Evolutionary conservation across 2,329 filamentous ascomycete genomes (phyloP), one percentile per base, ranked within the genome.

Genomic region (Xylariomycetidae sp.): DNA sequence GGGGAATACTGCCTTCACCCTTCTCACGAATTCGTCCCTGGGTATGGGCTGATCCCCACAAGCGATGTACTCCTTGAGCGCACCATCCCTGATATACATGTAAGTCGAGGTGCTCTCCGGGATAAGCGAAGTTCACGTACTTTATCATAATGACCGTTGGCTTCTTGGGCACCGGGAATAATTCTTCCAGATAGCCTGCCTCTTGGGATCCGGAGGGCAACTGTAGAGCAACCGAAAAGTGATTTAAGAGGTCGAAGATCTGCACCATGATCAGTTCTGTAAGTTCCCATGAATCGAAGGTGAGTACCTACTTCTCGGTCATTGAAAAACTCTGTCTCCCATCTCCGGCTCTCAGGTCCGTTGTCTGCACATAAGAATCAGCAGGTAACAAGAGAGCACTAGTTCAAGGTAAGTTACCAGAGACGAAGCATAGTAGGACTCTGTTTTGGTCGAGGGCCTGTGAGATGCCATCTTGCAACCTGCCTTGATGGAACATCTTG

Each of bases 401-500:
- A 15, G 14, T 18, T 25, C 3, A 16, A 5, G 12, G 3, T 8
- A 15, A 8, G 30, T 45, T 59, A 87, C 85, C 82, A 52, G 79
- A 76, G 19, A 95, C 81, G 59, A 95, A 93, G 62, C 87, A 94
- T 19, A 85, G 74, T 1, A 95, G 84, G 13, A 83, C 70, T 59
- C 90, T 93, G 38, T 76, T 67, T 56, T 89, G 70, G 39, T 76
- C 73, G 6, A 95, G 70, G 10, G 89, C 87, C 14, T 75, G 67
- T 19, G 74, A 70, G 48, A 95, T 93, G 38, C 86, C 89, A 50
- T 82, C 81, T 50, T 93, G 84, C 14, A 95, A 62, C 40, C 77
- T 79, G 13, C 88, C 89, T 39, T 79, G 53, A 57, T 88, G 89
- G 61, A 95, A 95, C 81, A 94, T 89, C 25, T 15, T 18, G 26